Conservation (phyloP, 1,284 basidiomycete species). For the Boletus albobrunnescens region DNA sequence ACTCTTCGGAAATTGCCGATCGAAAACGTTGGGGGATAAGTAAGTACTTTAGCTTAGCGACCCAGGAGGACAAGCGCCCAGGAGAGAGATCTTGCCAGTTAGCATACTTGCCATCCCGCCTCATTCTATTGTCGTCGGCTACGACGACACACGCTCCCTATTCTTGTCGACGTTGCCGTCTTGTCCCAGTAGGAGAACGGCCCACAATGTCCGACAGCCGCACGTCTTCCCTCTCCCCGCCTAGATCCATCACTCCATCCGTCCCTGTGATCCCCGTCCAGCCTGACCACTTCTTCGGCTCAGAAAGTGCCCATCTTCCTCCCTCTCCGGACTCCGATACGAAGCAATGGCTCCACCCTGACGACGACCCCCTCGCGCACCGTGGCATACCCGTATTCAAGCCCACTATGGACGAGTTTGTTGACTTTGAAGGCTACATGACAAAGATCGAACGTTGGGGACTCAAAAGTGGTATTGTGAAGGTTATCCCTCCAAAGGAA, state of each 20-base stretch:
- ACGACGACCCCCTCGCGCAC: conserved; percentile 79
- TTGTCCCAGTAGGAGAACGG: conserved; percentile 2
- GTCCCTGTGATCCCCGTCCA: conserved; percentile 50
- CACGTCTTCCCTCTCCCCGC: conserved; percentile 45
- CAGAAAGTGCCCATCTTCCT: conserved; percentile 47
- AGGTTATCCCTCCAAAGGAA: conserved; percentile 89
- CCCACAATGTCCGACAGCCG: conserved; percentile 19
- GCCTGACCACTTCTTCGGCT: conserved; percentile 78
- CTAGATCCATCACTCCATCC: conserved; percentile 45
- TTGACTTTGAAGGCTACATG: conserved; percentile 88
- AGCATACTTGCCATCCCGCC: background rate
- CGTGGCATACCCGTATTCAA: conserved; percentile 93
- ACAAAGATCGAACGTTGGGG: conserved; percentile 85
- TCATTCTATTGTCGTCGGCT: conserved; percentile 5
- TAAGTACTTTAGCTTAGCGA: background rate
- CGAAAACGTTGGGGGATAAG: background rate
- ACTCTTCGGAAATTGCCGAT: conserved; percentile 16
- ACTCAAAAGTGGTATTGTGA: conserved; percentile 83
- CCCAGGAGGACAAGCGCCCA: conserved; percentile 3
- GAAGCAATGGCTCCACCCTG: conserved; percentile 66
- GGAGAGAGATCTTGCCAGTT: background rate
- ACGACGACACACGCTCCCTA: conserved; percentile 4
- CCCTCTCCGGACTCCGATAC: conserved; percentile 58
- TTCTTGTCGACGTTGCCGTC: background rate
- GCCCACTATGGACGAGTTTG: conserved; percentile 84